phyloP scores from a whole-genome alignment of 805 yeast genomes.

The Metschnikowia henanensis region DNA sequence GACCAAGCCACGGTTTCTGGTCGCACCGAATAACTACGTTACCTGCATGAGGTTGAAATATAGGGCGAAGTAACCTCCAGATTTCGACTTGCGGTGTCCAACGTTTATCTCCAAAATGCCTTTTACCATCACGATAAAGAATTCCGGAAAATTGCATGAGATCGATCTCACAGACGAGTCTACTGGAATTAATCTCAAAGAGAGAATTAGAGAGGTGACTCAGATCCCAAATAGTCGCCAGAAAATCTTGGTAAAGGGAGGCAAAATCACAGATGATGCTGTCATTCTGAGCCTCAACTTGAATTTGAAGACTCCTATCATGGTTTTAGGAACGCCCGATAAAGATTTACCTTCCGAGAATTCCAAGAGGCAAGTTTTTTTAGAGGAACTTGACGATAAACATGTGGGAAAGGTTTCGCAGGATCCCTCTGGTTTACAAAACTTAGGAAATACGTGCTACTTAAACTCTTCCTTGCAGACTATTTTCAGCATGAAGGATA shows the following conservation, averaged over 20 bases:
- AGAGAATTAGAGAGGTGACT: conserved; percentile 68
- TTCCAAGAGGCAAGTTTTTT: conserved; percentile 52
- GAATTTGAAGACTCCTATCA: conserved; percentile 65
- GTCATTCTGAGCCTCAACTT: conserved; percentile 51
- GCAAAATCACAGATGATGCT: conserved; percentile 77
- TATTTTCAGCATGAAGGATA: conserved; percentile 45
- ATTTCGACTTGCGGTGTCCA: too few relatives aligned
- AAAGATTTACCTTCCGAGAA: conserved; percentile 55
- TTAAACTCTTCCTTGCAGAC: conserved; percentile 70
- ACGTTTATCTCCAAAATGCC: too few relatives aligned
- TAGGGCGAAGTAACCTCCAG: too few relatives aligned
- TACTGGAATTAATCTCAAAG: conserved; percentile 64
- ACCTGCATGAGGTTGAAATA: too few relatives aligned
- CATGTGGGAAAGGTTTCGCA: conserved; percentile 37
- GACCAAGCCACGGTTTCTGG: too few relatives aligned
- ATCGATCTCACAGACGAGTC: conserved; percentile 48
- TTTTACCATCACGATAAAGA: conserved; percentile 30
- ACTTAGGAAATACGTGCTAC: conserved; percentile 78
- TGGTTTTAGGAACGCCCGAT: conserved; percentile 94
- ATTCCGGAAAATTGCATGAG: conserved; percentile 44
- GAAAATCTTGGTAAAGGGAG: conserved; percentile 86
- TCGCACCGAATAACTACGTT: too few relatives aligned
- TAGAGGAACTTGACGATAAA: conserved; percentile 64
- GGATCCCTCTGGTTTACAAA: conserved; percentile 66
- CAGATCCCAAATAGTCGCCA: conserved; percentile 88